Base-by-base conservation (phyloP, 768 basidiomycete genomes). In the Lactifluus subvellereus region DNA sequence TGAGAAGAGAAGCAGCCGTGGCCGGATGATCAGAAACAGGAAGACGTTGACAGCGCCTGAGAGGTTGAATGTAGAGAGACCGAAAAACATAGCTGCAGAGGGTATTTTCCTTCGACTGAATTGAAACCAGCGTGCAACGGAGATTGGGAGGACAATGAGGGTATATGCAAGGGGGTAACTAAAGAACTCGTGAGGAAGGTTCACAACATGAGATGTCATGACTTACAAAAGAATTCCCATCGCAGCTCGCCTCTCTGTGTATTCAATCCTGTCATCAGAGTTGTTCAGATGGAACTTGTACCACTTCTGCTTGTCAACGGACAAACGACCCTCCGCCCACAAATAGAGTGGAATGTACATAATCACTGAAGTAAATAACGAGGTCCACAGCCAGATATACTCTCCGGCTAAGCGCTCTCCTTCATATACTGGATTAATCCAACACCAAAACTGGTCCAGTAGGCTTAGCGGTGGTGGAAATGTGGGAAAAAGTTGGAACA, bases 341-440 rank as follows among this genome's bases (percentile, higher is more conserved):
- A 78, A 70, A 67, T 72, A 78, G 16, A 78, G 71, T 0, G 74
- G 72, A 57, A 74, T 65, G 61, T 79, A 80, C 1, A 72, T 59
- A 3, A 74, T 18, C 22, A 72, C 57, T 6, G 77, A 77, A 48
- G 74, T 61, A 35, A 68, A 65, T 7, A 79, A 69, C 6, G 78
- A 72, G 40, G 77, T 49, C 80, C 80, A 79, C 45, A 80, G 71
- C 80, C 80, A 80, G 18, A 78, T 32, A 57, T 80, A 80, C 67
- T 79, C 78, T 1, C 76, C 78, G 51, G 62, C 73, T 16, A 79
- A 70, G n/a, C 75, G 72, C 61, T 74, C 71, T 2, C 63, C 62
- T 1, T 68, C 32, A 66, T 71, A 75, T 10, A 69, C 43, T 6
- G 69, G 49, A 40, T 74, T 71, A 57, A 81, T 75, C 78, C 78